phyloP scores from a whole-genome alignment of 192 early-diverging fungal genomes.

The Radiomyces spectabilis region DNA sequence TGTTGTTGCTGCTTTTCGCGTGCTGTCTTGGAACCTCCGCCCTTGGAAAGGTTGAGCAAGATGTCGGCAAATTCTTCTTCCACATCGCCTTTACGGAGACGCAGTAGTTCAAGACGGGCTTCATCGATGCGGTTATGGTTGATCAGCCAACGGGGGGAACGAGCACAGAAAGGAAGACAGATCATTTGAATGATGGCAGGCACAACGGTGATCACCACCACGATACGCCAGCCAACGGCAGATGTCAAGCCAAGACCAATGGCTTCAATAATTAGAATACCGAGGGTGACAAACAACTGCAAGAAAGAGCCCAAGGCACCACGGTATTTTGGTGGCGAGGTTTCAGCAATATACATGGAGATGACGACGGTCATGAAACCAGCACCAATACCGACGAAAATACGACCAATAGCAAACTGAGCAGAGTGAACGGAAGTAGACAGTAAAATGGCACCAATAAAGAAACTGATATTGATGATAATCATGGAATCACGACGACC shows the following conservation, averaged over 20 bases:
- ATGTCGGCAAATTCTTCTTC: slow-evolving; percentile 51
- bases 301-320: slow-evolving; percentile 44
- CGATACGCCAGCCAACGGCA: slow-evolving; percentile 35
- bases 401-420: slow-evolving; percentile 34
- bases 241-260: slow-evolving; percentile 32
- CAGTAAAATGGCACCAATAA: slow-evolving; percentile 33
- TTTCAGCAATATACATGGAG: slow-evolving; percentile 48
- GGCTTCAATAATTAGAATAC: slow-evolving; percentile 39
- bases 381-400: slow-evolving; percentile 48
- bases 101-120: slow-evolving; percentile 48
- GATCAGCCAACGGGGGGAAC: slow-evolving; percentile 61
- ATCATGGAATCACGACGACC: slow-evolving; percentile 56
- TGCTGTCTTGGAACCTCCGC: slow-evolving; percentile 3
- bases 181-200: slow-evolving; percentile 50
- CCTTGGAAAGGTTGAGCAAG: slow-evolving; percentile 9
- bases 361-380: slow-evolving; percentile 47
- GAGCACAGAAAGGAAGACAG: slow-evolving; percentile 53
- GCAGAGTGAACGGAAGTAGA: slow-evolving; percentile 11
- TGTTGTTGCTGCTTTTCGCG: slow-evolving; percentile 1
- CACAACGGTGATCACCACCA: slow-evolving; percentile 37
- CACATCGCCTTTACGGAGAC: slow-evolving; percentile 46
- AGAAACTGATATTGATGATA: slow-evolving; percentile 36
- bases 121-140: slow-evolving; percentile 46
- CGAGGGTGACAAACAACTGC: slow-evolving; percentile 47
- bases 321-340: slow-evolving; percentile 31